phyloP scores from a whole-genome alignment of 495 filamentous ascomycete species.

The Tuber magnatum region DNA sequence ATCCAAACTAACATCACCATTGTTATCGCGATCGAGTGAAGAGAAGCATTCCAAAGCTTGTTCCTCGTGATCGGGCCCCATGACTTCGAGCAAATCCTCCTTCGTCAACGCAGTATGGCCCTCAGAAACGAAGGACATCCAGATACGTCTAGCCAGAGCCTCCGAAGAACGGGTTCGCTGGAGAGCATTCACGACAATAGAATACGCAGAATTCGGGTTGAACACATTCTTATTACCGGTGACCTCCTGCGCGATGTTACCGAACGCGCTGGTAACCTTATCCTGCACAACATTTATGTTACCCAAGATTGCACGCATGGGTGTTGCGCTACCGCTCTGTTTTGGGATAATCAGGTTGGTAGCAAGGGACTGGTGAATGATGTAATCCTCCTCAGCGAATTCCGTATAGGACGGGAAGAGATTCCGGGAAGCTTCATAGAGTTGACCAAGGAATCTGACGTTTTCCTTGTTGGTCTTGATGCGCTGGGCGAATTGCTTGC shows the following conservation, averaged over 20 bases:
- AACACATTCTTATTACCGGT: constrained; percentile 84
- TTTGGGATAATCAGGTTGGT: constrained; percentile 41
- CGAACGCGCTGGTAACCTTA: constrained; percentile 84
- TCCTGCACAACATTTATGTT: constrained; percentile 77
- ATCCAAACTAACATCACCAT: constrained; percentile 88
- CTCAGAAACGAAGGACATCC: constrained; percentile 97
- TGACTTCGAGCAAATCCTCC: constrained; percentile 80
- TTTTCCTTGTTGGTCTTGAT: constrained; percentile 86
- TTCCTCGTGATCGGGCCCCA: constrained; percentile 60
- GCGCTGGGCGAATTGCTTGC: constrained; percentile 77
- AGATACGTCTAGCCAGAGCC: constrained; percentile 80
- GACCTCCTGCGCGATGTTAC: constrained; percentile 88
- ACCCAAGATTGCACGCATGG: constrained; percentile 65
- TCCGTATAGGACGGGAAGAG: constrained; percentile 87
- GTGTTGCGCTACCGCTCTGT: constrained; percentile 57
- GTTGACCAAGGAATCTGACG: constrained; percentile 65
- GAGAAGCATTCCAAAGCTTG: constrained; percentile 79
- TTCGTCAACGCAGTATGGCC: constrained; percentile 68
- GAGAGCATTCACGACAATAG: constrained; percentile 77
- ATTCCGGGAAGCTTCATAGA: constrained; percentile 80
- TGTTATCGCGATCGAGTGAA: constrained; percentile 74
- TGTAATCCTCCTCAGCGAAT: constrained; percentile 82
- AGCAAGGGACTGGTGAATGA: constrained; percentile 74
- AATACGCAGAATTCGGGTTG: constrained; percentile 80
- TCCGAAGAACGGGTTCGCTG: constrained; percentile 75